Conservation (phyloP, 2,329 filamentous ascomycete species). For the Blumeria graminis region DNA sequence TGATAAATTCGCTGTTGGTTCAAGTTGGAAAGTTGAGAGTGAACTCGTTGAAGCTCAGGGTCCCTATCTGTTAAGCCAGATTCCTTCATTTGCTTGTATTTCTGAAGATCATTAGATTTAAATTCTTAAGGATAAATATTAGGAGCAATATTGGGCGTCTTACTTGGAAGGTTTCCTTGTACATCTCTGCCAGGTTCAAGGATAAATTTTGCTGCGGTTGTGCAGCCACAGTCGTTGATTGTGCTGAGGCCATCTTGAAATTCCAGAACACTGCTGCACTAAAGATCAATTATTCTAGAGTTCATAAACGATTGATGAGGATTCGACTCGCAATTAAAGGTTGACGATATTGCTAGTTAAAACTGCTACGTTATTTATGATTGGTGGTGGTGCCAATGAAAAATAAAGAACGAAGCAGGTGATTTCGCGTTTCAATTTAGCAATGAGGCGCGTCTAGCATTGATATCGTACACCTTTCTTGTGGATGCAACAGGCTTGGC, state of each 20-base stretch:
- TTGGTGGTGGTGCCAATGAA: slow-evolving; percentile 3
- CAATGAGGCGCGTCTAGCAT: slow-evolving; percentile 11
- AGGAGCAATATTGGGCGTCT: slow-evolving; percentile 11
- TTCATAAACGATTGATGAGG: slow-evolving; percentile 3
- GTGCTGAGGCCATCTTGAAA: slow-evolving; percentile 52
- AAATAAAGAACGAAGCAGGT: slow-evolving; percentile 1
- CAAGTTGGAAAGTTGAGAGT: slow-evolving; percentile 48
- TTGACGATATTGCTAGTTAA: slow-evolving; percentile 4
- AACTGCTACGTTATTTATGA: slow-evolving; percentile 2
- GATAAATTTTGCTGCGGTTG: slow-evolving; percentile 28
- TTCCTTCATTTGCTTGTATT: slow-evolving; percentile 73
- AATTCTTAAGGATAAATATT: neutral
- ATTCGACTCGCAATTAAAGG: slow-evolving; percentile 6
- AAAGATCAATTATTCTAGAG: slow-evolving; percentile 14
- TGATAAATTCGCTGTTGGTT: slow-evolving; percentile 29
- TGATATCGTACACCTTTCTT: slow-evolving; percentile 12
- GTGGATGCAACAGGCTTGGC: slow-evolving; percentile 13
- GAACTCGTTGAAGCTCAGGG: slow-evolving; percentile 67
- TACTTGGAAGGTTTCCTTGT: slow-evolving; percentile 51
- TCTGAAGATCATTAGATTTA: slow-evolving; percentile 27
- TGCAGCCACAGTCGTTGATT: slow-evolving; percentile 44
- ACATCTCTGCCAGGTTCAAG: slow-evolving; percentile 44
- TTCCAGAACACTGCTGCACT: slow-evolving; percentile 14
- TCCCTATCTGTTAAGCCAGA: slow-evolving; percentile 59
- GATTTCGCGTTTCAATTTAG: slow-evolving; percentile 8